Base-by-base conservation (phyloP, 495 filamentous ascomycete species). In the Astrothelium macrocarpum region DNA sequence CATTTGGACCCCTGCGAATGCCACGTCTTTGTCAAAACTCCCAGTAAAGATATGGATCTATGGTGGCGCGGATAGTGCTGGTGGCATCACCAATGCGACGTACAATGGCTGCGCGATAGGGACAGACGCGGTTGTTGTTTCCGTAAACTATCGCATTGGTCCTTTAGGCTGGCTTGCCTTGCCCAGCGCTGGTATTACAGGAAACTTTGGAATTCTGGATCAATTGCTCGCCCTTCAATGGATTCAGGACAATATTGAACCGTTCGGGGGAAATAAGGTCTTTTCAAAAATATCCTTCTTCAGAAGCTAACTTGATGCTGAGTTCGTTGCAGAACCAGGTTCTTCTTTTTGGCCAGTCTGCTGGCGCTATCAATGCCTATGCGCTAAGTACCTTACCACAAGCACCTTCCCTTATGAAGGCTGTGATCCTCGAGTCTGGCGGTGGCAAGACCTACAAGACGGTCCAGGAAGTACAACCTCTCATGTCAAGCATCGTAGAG, bases 11-110 rank as follows among this genome's bases (percentile, higher is more conserved):
- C 73, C 76, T 12, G 66, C 68, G 58, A 73, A 71, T 58, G 70
- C 75, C 61, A 76, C 73, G 9, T 5, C 5, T 14, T 39, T 14
- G 34, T 39, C 34, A 39, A 73, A 73, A 10, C 70, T 75, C 34
- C 77, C 77, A 0, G 77, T 79, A 34, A 75, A 76, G 45, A 73
- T 78, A 18, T 80, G 73, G 73, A 43, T 78, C 11, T 77, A 74
- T 53, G 77, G 78, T 45, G 76, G 78, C 53, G 63, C 68, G 18
- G 70, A 73, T 23, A 64, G 66, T 32, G 67, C 58, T 11, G 73
- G 74, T 32, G 70, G 67, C 5, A 53, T 73, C 12, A 66, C 70
- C 2, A 64, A 76, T 42, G 64, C 72, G n/a, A 68, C 71, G 0
- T 80, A 77, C 61, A 73, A 77, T 62, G 77, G 77, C 23, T 78